Conservation (phyloP, 2,329 filamentous ascomycete species). For the Monosporascus sp. region DNA sequence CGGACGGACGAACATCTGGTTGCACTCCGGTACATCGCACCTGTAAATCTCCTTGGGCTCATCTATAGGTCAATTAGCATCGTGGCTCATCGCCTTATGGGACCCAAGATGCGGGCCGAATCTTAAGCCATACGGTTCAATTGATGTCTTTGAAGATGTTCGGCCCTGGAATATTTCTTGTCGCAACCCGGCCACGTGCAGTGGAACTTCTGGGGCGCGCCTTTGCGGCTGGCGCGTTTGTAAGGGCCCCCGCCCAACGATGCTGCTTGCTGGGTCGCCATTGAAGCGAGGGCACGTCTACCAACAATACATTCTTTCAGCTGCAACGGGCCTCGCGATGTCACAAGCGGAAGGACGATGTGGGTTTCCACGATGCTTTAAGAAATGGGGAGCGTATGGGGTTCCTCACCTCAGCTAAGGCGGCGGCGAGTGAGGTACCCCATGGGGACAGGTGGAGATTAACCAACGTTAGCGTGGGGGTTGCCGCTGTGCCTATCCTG, state of each 20-base stretch:
- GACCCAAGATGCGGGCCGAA: slow-evolving; percentile 8
- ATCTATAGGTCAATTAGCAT: slow-evolving; percentile 42
- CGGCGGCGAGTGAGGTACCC: not conserved
- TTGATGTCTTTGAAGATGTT: slow-evolving; percentile 78
- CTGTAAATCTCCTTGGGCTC: slow-evolving; percentile 73
- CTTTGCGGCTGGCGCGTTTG: slow-evolving; percentile 48
- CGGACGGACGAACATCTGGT: slow-evolving; percentile 71
- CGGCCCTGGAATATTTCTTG: slow-evolving; percentile 74
- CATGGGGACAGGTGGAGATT: not conserved
- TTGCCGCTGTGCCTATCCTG: not conserved
- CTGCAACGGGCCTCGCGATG: not conserved
- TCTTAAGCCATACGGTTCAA: slow-evolving; percentile 62
- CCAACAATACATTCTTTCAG: not conserved
- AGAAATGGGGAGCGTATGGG: not conserved
- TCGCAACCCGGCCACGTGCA: slow-evolving; percentile 69
- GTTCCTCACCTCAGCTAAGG: not conserved
- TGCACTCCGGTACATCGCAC: slow-evolving; percentile 71
- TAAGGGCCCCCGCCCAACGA: slow-evolving; percentile 26
- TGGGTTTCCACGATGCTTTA: not conserved
- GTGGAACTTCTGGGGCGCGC: slow-evolving; percentile 46
- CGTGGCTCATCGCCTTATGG: not conserved
- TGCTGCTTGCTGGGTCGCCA: slow-evolving; percentile 19
- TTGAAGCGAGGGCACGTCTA: not conserved
- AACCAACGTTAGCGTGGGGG: not conserved
- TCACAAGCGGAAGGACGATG: not conserved